Evolutionary conservation across 169 alveolate species (phyloP).

Genomic region (Neospora caninum): DNA sequence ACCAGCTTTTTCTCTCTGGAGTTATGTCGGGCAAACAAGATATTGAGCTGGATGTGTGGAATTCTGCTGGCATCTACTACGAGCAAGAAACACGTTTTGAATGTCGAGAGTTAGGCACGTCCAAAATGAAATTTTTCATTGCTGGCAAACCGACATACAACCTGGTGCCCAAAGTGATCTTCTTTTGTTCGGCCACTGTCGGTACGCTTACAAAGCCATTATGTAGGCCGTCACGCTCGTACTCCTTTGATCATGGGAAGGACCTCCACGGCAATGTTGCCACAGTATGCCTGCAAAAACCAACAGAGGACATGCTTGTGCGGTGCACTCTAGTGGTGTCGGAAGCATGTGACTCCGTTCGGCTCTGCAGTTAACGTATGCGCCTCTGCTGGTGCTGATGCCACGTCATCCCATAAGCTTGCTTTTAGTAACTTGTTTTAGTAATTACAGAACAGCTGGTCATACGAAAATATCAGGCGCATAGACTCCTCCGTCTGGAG

Average conservation of each 20-base stretch:
- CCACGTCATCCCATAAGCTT: too few species aligned
- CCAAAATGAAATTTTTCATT: constrained; percentile 18
- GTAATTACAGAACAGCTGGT: too few species aligned
- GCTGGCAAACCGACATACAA: background rate
- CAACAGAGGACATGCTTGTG: too few species aligned
- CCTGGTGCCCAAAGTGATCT: background rate
- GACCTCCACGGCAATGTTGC: too few species aligned
- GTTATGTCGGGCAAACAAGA: background rate
- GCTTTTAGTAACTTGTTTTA: too few species aligned
- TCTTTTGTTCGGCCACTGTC: constrained; percentile 13
- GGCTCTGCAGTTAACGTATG: too few species aligned
- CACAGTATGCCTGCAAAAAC: too few species aligned
- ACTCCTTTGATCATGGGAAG: background rate
- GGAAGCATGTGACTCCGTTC: too few species aligned
- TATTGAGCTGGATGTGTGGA: background rate
- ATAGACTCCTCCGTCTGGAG: too few species aligned
- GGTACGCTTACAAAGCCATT: background rate
- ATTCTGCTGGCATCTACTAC: background rate
- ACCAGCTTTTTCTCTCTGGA: constrained; percentile 17
- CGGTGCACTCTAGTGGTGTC: too few species aligned
- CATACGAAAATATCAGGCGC: too few species aligned
- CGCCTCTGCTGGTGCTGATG: too few species aligned
- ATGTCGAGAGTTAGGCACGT: background rate
- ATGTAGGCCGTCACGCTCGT: background rate
- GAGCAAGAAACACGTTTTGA: background rate